Base-by-base conservation (phyloP, 306 rosid genomes). In the Vigna hirtella region DNA sequence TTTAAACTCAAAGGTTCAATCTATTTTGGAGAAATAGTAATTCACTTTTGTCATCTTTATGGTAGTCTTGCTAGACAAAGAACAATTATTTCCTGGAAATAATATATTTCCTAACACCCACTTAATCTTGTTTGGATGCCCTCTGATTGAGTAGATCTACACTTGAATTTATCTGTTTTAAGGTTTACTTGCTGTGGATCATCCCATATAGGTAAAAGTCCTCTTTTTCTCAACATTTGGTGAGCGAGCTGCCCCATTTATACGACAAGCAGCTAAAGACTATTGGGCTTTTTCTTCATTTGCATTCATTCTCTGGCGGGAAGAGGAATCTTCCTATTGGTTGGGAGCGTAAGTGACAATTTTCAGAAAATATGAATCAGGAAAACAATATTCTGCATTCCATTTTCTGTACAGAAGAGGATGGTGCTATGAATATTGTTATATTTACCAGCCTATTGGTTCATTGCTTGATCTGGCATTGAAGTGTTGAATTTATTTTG, bases 241-340 rank as follows among this genome's bases (percentile, higher is more conserved):
- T 75, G 96, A 90, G 84, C 98, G 97, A 76, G 96, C 98, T 63
- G 81, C 92, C 69, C 98, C 98, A 48, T 86, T 84, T 81, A 50
- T 91, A 20, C 89, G 98, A 43, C 92, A 92, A 82, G 89, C 86
- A 75, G 97, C 93, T 55, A 91, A 87, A 81, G 85, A 79, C 82
- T 88, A 92, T 83, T 89, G 90, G 93, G 81, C 82, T 58, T 83
- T 79, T 86, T 90, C 93, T 71, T 90, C 98, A 34, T 95, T 95
- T 87, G 93, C 98, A n/a, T 87, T 88, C 78, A 86, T 95, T 78
- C 87, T 91, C 49, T 92, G 98, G 98, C 88, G 78, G 50, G 93
- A 91, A 81, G 98, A 92, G 85, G 98, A 92, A 20, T 89, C 93
- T 77, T 85, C 98, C 40, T 83, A 89, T 74, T 95, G 98, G 98